Evolutionary conservation across 2,329 filamentous ascomycete species (phyloP), one percentile per base, ranked within the genome.

Genomic region (Teratosphaeria destructans): DNA sequence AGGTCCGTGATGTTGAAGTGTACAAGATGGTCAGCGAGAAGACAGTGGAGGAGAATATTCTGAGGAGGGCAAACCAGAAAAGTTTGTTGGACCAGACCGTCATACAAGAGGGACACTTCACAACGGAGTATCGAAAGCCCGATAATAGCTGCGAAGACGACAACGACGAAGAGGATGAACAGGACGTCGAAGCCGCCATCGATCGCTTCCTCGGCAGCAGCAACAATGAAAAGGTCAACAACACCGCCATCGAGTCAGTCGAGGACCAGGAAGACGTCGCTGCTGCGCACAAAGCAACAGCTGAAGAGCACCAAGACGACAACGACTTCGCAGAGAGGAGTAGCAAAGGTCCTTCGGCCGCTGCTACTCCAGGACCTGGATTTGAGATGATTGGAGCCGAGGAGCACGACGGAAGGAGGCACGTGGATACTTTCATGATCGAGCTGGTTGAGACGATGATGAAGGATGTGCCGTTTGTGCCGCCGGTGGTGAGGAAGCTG

Each of bases 91-190:
- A 99, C 68, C 94, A 99, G 64, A 90, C 99, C 7, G 92, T 99
- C 59, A 99, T 99, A 66, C 95, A 99, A 71, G 94, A 97, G 72
- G 94, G 94, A 63, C 91, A 93, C 65, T 99, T 99, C 73, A 99
- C 93, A 0, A 99, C 94, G 0, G 94, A 99, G 69, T 92, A 96
- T 72, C 63, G 67, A 53, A 56, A 62, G 14, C 26, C 60, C 23
- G 52, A 53, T 23, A 93, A 96, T 23, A 75, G 88, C 23, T 23
- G 90, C 61, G 82, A 81, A 57, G 81, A 82, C 35, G 77, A 80
- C 12, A 79, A 70, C 58, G 68, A 72, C 3, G 74, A 61, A 57
- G 79, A 82, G n/a, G 82, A 85, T 65, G 80, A 79, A 0, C 83
- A 88, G 61, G 86, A 87, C 26, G 88, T 89, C 56, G 89, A 89